Evolutionary conservation across 2,329 filamentous ascomycete genomes (phyloP).

Genomic region (Penicillium nordicum): DNA sequence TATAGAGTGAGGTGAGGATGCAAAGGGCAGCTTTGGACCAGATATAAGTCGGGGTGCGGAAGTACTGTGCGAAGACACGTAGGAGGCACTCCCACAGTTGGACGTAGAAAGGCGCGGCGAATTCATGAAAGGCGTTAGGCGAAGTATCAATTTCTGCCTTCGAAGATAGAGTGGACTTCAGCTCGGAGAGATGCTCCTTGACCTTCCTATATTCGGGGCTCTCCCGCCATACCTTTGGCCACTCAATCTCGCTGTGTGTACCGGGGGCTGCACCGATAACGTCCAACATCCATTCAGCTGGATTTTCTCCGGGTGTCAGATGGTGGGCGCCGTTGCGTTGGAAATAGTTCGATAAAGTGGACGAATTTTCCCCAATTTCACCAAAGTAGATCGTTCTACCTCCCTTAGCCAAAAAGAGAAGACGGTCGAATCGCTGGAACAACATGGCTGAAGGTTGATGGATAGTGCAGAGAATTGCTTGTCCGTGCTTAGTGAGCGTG

Average conservation of each 20-base stretch:
- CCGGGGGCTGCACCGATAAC: conserved; percentile 57
- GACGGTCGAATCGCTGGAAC: conserved; percentile 3
- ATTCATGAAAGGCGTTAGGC: conserved; percentile 54
- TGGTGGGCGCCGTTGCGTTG: conserved; percentile 54
- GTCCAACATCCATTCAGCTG: conserved; percentile 69
- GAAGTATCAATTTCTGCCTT: conserved; percentile 24
- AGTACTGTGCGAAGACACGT: neutral
- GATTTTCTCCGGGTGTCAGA: conserved; percentile 26
- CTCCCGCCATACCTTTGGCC: conserved; percentile 44
- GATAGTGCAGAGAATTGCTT: conserved; percentile 1
- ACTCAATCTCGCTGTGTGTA: conserved; percentile 63
- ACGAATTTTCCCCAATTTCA: conserved; percentile 58
- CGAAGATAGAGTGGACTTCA: conserved; percentile 58
- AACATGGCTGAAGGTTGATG: conserved; percentile 1
- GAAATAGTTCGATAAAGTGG: conserved; percentile 60
- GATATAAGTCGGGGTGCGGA: conserved; percentile 44
- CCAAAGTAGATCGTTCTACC: conserved; percentile 67
- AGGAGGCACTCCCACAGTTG: neutral
- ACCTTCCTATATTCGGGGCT: neutral
- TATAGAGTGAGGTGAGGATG: conserved; percentile 61
- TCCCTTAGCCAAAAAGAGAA: conserved; percentile 59
- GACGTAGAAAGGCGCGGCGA: conserved; percentile 59
- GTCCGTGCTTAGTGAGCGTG: neutral
- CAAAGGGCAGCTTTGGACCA: conserved; percentile 77
- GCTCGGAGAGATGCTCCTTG: conserved; percentile 33